Evolutionary conservation across 2,329 filamentous ascomycete genomes (phyloP).

Genomic region (Xenosphaeropsis pyriputrescens): DNA sequence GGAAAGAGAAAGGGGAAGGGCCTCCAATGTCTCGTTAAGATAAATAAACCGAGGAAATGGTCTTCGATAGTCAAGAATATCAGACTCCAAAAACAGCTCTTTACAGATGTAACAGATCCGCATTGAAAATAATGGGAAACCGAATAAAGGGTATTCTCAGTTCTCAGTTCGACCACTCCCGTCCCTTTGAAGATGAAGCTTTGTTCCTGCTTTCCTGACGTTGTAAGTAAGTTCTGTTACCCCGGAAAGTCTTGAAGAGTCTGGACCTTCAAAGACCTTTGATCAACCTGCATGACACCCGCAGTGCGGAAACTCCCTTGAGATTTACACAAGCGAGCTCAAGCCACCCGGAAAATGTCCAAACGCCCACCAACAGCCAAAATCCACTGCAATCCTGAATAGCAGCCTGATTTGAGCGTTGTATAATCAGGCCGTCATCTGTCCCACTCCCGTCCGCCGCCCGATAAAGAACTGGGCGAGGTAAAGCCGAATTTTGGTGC

Average conservation of each 20-base stretch:
- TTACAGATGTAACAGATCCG: too few relatives aligned
- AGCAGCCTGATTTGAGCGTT: constrained; percentile 2
- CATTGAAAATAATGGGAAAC: too few relatives aligned
- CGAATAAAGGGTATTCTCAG: too few relatives aligned
- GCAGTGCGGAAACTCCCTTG: too few relatives aligned
- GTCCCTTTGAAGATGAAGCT: neutral
- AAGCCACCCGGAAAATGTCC: neutral
- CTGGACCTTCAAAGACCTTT: neutral
- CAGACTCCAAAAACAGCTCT: neutral
- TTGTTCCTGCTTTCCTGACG: neutral
- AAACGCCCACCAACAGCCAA: neutral
- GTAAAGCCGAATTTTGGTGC: neutral
- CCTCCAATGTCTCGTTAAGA: too few relatives aligned
- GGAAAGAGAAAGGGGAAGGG: too few relatives aligned
- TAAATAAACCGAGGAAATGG: too few relatives aligned
- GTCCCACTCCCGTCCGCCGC: too few relatives aligned
- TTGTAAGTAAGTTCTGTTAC: neutral
- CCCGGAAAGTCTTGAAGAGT: neutral
- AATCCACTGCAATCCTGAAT: too few relatives aligned
- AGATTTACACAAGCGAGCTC: neutral
- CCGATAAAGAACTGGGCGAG: constrained; percentile 6
- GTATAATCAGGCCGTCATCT: too few relatives aligned
- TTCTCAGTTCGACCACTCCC: too few relatives aligned
- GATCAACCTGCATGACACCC: neutral
- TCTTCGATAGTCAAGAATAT: neutral